Evolutionary conservation across 441 rosid species (phyloP), one percentile per base, ranked within the genome.

Genomic region (Melianthus villosus): DNA sequence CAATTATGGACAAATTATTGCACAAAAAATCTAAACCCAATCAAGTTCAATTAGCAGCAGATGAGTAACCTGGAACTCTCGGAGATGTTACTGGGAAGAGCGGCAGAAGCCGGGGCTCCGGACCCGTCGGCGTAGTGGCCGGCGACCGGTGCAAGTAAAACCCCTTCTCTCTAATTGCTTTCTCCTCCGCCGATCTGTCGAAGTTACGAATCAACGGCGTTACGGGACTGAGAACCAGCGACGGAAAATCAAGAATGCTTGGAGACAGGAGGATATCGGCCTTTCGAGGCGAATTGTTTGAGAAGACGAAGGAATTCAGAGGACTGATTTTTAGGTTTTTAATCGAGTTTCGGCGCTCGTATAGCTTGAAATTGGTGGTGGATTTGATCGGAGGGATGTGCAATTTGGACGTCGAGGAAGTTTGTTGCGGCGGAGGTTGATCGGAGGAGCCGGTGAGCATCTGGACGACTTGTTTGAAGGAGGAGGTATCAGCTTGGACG

Each of bases 401-500:
- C 70, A 75, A 81, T 62, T 3, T 82, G 3, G 73, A 38, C 1
- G 60, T 9, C 14, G 44, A 26, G 10, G 57, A 56, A 0, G 80
- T 71, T 50, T 65, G 80, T 38, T 72, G 70, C 7, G 48, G 39
- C 18, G 58, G 43, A 63, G 37, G 62, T 17, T 35, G 77, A 63
- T 67, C 79, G 5, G 93, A 61, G 15, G 77, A 77, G 16, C 94
- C 97, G 12, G 93, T 86, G 14, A 86, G 92, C 85, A 82, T 73
- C 48, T 86, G 97, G 44, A 87, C 97, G 25, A 87, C 94, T 43
- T 80, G 91, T 58, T 87, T 87, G 85, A 87, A 87, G 57, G 66
- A 65, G 20, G 81, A 54, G 40, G 87, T 63, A 68, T 87, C 93
- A 3, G 95, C 97, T 43, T 87, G 95, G 32, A 87, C 93, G 42